Base-by-base conservation (phyloP, 257 asterid genomes). In the Sherardia arvensis region DNA sequence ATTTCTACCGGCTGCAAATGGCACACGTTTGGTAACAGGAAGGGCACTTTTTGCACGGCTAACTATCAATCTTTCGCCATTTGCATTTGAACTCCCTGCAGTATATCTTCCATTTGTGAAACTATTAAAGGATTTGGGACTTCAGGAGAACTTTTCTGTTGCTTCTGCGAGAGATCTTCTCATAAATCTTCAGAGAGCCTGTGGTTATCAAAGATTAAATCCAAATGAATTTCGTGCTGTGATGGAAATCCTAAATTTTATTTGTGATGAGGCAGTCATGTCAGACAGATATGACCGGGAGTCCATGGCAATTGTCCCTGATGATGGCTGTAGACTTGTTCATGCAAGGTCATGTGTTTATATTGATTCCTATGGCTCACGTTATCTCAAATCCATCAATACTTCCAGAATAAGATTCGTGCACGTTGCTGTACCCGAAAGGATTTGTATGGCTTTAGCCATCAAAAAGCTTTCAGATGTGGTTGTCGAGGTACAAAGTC, bases 221-320 rank as follows among this genome's bases (percentile, higher is more conserved):
- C 96, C 96, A 71, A 91, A 91, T 76, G 98, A 91, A 61, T 84
- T 88, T 71, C 95, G 96, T 8, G 95, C 98, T 56, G 98, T 86
- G 54, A 71, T 80, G 75, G 98, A 85, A 79, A 86, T 86, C 64
- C 74, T 91, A 62, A 69, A 79, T 77, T 91, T 77, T 74, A 73
- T 88, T 54, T 88, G 85, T 71, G 87, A 80, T 73, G 91, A 85
- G 71, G 73, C 69, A 61, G 77, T 69, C 75, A 66, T 74, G 65
- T 64, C 80, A 58, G 88, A 65, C 55, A 61, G 78, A 78, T 73
- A 79, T 76, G 73, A 65, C 76, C 83, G 90, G 98, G 84, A 55
- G 70, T 83, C 83, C 69, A 90, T 80, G 48, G 96, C 88, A 63
- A 71, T 91, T 70, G 91, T 91, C 75, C 96, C 95, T 62, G 98